Percentiles rank a stretch among this genome's conserved stretches.
These are phyloP conservation scores for Coffea eugenioides DNA, from an alignment of 257 asterid species.

Conservation along the genomic window DNA sequence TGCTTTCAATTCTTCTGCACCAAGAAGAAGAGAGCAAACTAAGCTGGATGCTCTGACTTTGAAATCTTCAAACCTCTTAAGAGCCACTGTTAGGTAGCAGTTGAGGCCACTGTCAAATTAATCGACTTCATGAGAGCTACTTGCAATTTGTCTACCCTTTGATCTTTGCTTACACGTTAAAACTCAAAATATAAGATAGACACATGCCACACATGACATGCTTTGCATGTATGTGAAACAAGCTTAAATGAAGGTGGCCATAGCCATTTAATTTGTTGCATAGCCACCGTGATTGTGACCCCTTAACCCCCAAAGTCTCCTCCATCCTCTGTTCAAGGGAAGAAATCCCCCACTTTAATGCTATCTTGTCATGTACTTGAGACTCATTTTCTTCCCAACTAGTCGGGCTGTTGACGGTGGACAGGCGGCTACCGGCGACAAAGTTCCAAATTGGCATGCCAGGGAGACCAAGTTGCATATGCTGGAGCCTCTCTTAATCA, in stretches of 20 bases:
- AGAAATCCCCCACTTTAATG: not conserved
- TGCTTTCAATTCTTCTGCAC: not conserved
- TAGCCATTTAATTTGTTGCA: not conserved
- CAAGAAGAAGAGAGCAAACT: not conserved
- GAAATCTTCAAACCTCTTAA: not conserved
- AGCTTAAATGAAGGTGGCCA: not conserved
- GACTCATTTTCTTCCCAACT: not conserved
- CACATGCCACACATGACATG: not conserved
- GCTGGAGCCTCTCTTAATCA: not conserved
- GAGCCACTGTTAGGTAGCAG: not conserved
- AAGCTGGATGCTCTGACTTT: not conserved
- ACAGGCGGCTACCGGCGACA: not conserved
- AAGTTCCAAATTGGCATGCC: slow-evolving; percentile 22
- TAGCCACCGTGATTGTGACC: slow-evolving; percentile 6
- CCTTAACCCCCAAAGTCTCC: not conserved
- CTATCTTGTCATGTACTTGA: not conserved
- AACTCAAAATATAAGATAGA: not conserved
- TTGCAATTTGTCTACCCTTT: not conserved
- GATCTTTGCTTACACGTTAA: slow-evolving; percentile 7
- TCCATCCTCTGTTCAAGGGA: not conserved
- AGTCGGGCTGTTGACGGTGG: not conserved
- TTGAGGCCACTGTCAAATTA: not conserved
- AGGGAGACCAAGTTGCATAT: not conserved
- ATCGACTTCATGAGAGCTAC: not conserved
- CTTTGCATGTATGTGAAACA: not conserved